A percentile compares a stretch with the other conserved stretches of the same genome.
These are phyloP conservation scores for Cystobasidiopsis lactophilus DNA, from an alignment of 768 basidiomycete species.

Conservation along the genomic window DNA sequence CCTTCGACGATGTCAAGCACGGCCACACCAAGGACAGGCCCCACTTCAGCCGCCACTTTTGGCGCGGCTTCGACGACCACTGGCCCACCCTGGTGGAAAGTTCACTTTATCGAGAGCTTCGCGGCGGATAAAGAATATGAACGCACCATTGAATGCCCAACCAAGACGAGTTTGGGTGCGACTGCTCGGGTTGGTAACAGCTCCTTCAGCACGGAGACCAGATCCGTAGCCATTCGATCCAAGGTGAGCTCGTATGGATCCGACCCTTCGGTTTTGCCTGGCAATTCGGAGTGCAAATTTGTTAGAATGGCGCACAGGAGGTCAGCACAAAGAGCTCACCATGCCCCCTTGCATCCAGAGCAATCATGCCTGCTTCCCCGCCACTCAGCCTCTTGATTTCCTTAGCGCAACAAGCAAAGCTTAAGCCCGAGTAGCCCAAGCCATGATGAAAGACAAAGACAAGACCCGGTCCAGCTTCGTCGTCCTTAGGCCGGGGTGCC, in stretches of 20 bases:
- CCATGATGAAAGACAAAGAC: slow-evolving; percentile 85
- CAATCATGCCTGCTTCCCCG: slow-evolving; percentile 57
- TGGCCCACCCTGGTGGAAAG: slow-evolving; percentile 41
- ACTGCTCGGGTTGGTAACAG: slow-evolving; percentile 43
- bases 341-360: slow-evolving; percentile 66
- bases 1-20: slow-evolving; percentile 83
- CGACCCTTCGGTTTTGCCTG: slow-evolving; percentile 41
- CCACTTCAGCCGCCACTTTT: slow-evolving; percentile 41
- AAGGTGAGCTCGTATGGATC: slow-evolving; percentile 42
- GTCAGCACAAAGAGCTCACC: slow-evolving; percentile 32
- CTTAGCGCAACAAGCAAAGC: slow-evolving; percentile 76
- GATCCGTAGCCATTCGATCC: slow-evolving; percentile 46
- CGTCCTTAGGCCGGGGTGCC: slow-evolving; percentile 32
- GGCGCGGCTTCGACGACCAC: slow-evolving; percentile 56
- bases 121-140: background rate
- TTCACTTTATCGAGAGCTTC: background rate
- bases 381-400: slow-evolving; percentile 39
- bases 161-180: slow-evolving; percentile 57
- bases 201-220: slow-evolving; percentile 43
- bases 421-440: slow-evolving; percentile 76
- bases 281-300: background rate
- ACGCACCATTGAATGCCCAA: slow-evolving; percentile 73
- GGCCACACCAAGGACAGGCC: slow-evolving; percentile 49
- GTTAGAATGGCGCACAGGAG: background rate
- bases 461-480: background rate